phyloP scores from a whole-genome alignment of 2,329 filamentous ascomycete genomes.

The Metarhizium album region DNA sequence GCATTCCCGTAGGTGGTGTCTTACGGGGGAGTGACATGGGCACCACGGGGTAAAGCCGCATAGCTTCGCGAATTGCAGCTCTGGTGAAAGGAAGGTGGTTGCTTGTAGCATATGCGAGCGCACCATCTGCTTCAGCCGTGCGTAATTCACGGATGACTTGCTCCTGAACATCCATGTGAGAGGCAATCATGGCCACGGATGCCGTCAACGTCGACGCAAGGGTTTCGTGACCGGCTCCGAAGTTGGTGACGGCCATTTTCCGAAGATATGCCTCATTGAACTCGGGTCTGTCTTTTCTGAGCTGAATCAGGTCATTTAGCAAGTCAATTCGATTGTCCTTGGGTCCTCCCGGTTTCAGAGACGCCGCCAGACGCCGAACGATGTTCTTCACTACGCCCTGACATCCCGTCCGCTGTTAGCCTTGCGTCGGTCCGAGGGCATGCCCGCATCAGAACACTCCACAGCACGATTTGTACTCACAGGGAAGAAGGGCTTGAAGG shows the following conservation, averaged over 20 bases:
- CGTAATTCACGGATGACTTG: constrained; percentile 25
- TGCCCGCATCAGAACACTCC: not conserved
- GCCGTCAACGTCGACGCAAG: constrained; percentile 42
- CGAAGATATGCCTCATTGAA: constrained; percentile 38
- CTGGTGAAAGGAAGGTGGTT: constrained; percentile 12
- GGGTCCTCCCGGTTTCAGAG: constrained; percentile 16
- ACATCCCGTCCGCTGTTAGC: not conserved
- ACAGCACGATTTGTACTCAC: constrained; percentile 22
- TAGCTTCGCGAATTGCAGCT: constrained; percentile 39
- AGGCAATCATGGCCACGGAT: constrained; percentile 34
- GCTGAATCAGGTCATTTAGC: constrained; percentile 33
- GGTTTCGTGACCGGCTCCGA: constrained; percentile 45
- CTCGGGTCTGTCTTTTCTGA: constrained; percentile 33
- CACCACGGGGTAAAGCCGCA: constrained; percentile 39
- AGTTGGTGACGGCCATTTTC: constrained; percentile 43
- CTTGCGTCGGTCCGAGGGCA: not conserved
- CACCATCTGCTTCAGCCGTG: not conserved
- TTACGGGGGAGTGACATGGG: constrained; percentile 39
- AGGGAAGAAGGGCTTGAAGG: constrained; percentile 39
- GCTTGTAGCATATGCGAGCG: constrained; percentile 8
- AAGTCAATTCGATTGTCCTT: constrained; percentile 29
- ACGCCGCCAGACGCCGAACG: constrained; percentile 22
- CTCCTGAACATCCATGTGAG: constrained; percentile 21
- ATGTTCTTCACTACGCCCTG: constrained; percentile 26
- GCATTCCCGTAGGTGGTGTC: constrained; percentile 27